A percentile compares a stretch with the other conserved stretches of the same genome.
phyloP scores from a whole-genome alignment of 805 yeast species.

The Metschnikowia vanudenii region DNA sequence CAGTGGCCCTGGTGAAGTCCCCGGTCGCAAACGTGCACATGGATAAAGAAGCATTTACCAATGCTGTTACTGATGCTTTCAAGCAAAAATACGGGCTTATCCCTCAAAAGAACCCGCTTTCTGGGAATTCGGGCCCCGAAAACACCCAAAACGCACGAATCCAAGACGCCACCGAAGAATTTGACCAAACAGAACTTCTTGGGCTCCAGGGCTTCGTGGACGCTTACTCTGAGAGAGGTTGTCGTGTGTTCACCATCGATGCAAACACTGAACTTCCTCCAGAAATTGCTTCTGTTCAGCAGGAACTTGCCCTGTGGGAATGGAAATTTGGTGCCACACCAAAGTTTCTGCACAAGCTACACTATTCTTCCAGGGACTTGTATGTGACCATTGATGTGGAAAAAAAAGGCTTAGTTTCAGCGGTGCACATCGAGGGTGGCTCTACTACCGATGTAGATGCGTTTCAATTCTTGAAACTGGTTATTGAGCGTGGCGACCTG shows the following conservation, averaged over 20 bases:
- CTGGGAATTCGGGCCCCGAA: too few species aligned
- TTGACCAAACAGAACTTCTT: conserved; percentile 33
- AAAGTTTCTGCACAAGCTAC: conserved; percentile 54
- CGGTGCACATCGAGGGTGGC: neutral
- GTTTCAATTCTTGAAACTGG: conserved; percentile 35
- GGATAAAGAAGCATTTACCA: conserved; percentile 44
- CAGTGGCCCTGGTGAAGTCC: conserved; percentile 75
- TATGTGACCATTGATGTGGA: conserved; percentile 45
- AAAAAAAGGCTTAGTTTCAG: conserved; percentile 32
- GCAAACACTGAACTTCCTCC: conserved; percentile 29
- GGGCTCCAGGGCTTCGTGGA: conserved; percentile 33
- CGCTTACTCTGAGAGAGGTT: conserved; percentile 13
- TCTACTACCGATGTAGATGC: neutral
- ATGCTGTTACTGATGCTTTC: conserved; percentile 43
- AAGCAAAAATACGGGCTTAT: conserved; percentile 26
- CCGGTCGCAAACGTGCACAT: conserved; percentile 68
- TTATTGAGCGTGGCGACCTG: conserved; percentile 25
- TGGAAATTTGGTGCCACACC: conserved; percentile 85
- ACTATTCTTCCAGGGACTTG: conserved; percentile 31
- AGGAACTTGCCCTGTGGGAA: conserved; percentile 54
- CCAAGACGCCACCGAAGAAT: too few species aligned
- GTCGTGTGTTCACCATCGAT: conserved; percentile 22
- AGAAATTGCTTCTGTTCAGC: conserved; percentile 41
- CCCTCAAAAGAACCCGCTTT: too few species aligned
- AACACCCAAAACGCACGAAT: too few species aligned